Evolutionary conservation across 352 stramenopile genomes (phyloP).

Genomic region (Albugo candida): DNA sequence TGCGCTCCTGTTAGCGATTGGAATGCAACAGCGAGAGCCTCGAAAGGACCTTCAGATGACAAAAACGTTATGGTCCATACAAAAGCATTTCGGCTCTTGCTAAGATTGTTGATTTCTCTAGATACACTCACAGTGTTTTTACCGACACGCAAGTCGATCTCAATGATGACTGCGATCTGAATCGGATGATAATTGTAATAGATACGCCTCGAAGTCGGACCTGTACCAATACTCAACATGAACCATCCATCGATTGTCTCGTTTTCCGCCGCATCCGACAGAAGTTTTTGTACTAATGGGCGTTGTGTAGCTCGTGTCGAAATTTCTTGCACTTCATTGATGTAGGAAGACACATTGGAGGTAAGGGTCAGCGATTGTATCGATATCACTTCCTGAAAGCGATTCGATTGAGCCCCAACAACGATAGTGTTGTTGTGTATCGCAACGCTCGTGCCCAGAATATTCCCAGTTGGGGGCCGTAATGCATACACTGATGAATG

Average conservation of each 20-base stretch:
- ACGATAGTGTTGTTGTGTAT: slow-evolving; percentile 47
- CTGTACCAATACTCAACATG: slow-evolving; percentile 25
- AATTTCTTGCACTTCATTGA: slow-evolving; percentile 58
- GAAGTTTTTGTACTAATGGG: slow-evolving; percentile 48
- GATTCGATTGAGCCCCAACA: slow-evolving; percentile 22
- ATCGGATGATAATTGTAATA: slow-evolving; percentile 45
- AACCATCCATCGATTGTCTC: slow-evolving; percentile 60
- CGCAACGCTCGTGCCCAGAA: slow-evolving; percentile 38
- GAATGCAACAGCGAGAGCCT: slow-evolving; percentile 18
- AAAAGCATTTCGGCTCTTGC: slow-evolving; percentile 42
- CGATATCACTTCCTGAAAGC: slow-evolving; percentile 5
- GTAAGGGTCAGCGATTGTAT: neutral
- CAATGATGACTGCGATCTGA: slow-evolving; percentile 42
- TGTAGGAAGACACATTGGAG: slow-evolving; percentile 9
- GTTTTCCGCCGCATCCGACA: slow-evolving; percentile 33
- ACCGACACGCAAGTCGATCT: slow-evolving; percentile 57
- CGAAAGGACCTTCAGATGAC: slow-evolving; percentile 31
- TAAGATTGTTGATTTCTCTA: slow-evolving; percentile 41
- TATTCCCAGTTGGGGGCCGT: slow-evolving; percentile 34
- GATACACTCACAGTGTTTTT: slow-evolving; percentile 33
- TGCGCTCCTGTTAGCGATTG: slow-evolving; percentile 23
- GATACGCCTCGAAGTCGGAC: slow-evolving; percentile 33
- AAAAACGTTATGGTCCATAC: slow-evolving; percentile 68
- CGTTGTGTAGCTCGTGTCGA: slow-evolving; percentile 27
- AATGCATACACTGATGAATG: slow-evolving; percentile 54